Percentiles rank a stretch among this genome's conserved stretches.
Conservation (phyloP, 2,329 filamentous ascomycete genomes). For the Phyllosticta citriasiana region DNA sequence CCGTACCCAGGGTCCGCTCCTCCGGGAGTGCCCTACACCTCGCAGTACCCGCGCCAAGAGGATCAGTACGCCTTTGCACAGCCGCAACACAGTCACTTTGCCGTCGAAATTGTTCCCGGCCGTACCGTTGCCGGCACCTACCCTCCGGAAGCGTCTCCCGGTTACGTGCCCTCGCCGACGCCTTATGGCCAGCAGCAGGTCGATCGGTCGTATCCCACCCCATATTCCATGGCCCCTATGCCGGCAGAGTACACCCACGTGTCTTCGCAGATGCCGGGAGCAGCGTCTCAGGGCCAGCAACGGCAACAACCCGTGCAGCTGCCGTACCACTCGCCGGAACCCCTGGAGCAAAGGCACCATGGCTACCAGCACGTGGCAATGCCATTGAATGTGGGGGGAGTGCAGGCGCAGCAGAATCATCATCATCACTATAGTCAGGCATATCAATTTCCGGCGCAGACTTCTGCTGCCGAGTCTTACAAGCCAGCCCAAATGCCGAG, state of each 20-base stretch:
- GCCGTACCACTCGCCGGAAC: slow-evolving; percentile 2
- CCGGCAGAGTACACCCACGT: slow-evolving; percentile 1
- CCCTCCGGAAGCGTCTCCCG: neutral
- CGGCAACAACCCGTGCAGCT: slow-evolving; percentile 1
- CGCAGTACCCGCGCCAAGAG: slow-evolving; percentile 1
- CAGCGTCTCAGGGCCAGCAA: neutral
- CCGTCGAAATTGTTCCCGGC: slow-evolving; percentile 2
- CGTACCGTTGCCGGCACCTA: neutral
- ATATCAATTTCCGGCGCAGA: slow-evolving; percentile 7
- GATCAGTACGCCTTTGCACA: neutral
- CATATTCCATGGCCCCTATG: slow-evolving; percentile 4
- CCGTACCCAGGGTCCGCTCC: neutral
- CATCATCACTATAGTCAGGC: slow-evolving; percentile 7
- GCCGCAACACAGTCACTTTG: slow-evolving; percentile 5
- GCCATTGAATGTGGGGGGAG: neutral
- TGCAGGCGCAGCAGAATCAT: slow-evolving; percentile 5
- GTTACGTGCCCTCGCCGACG: neutral
- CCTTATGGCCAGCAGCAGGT: slow-evolving; percentile 2
- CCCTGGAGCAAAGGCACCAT: slow-evolving; percentile 1
- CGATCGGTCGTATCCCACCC: neutral
- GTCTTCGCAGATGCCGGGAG: neutral
- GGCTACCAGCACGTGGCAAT: neutral
- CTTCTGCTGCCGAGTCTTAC: slow-evolving; percentile 8
- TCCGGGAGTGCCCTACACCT: neutral
- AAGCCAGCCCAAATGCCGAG: slow-evolving; percentile 3